Conservation (phyloP, 1,139 yeast species). For the Taphrina betulina region DNA sequence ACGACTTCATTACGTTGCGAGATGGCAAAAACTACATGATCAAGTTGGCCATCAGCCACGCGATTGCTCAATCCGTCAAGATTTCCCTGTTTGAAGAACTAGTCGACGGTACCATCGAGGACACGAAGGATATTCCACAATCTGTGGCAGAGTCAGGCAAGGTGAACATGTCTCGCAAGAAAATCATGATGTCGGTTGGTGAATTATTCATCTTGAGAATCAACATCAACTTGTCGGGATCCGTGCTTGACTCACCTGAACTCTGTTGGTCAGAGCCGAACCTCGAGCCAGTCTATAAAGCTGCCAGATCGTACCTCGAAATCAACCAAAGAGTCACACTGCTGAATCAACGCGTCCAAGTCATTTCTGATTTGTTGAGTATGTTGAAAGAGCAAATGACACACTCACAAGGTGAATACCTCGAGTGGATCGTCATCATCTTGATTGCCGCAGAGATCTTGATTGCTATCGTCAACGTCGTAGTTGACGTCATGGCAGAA, state of each 20-base stretch:
- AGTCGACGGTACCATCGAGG: constrained; percentile 93
- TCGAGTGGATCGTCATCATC: constrained; percentile 90
- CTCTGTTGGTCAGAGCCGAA: constrained; percentile 99
- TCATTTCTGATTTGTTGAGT: constrained; percentile 84
- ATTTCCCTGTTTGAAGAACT: constrained; percentile 91
- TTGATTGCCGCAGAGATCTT: constrained; percentile 88
- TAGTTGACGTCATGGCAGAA: constrained; percentile 37
- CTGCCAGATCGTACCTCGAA: constrained; percentile 89
- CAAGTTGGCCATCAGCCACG: constrained; percentile 89
- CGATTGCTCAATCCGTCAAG: constrained; percentile 94
- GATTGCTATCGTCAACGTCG: constrained; percentile 75
- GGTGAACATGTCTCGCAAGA: constrained; percentile 89
- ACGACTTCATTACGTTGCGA: constrained; percentile 86
- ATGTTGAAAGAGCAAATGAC: constrained; percentile 85
- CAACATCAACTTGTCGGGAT: constrained; percentile 81
- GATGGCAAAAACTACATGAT: constrained; percentile 88
- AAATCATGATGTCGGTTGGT: constrained; percentile 94
- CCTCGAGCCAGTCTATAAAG: constrained; percentile 93
- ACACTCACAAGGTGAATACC: constrained; percentile 61
- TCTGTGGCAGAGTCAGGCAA: constrained; percentile 93
- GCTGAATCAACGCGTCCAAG: constrained; percentile 83
- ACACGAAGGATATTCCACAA: constrained; percentile 93
- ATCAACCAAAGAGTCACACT: constrained; percentile 89
- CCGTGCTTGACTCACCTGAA: constrained; percentile 93
- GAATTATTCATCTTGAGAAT: constrained; percentile 88